These are phyloP conservation scores for Suillus placidus DNA, from an alignment of 768 basidiomycete genomes.

Conservation along the genomic window DNA sequence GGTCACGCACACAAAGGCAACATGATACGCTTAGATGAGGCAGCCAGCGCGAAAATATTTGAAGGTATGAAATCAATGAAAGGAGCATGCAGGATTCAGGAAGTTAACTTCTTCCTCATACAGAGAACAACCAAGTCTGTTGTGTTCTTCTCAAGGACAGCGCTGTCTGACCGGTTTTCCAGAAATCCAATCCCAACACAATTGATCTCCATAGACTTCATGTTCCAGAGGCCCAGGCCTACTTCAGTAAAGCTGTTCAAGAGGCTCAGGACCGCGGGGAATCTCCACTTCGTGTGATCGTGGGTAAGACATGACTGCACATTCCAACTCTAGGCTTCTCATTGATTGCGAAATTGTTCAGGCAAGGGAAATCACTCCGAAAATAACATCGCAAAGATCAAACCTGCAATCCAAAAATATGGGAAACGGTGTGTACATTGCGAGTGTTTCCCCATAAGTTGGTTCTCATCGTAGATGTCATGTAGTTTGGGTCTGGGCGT, in stretches of 20 bases:
- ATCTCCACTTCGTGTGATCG: slow-evolving; percentile 69
- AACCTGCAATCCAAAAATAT: slow-evolving; percentile 81
- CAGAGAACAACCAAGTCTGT: slow-evolving; percentile 12
- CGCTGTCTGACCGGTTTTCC: background rate
- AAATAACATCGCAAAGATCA: slow-evolving; percentile 74
- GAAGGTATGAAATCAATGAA: slow-evolving; percentile 49
- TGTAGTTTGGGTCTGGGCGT: slow-evolving; percentile 63
- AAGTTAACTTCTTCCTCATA: background rate
- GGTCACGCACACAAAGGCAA: slow-evolving; percentile 75
- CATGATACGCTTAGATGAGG: slow-evolving; percentile 72
- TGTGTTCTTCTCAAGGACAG: background rate
- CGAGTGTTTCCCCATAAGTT: background rate
- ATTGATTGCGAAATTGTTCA: slow-evolving; percentile 21
- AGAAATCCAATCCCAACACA: slow-evolving; percentile 53
- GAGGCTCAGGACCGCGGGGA: slow-evolving; percentile 59
- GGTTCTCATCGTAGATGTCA: background rate
- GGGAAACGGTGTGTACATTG: slow-evolving; percentile 61
- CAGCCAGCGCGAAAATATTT: slow-evolving; percentile 86
- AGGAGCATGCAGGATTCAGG: background rate
- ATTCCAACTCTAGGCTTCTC: no score
- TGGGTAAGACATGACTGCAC: slow-evolving; percentile 52
- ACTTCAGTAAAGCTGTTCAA: slow-evolving; percentile 66
- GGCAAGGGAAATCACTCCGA: slow-evolving; percentile 85
- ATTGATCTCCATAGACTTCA: slow-evolving; percentile 86
- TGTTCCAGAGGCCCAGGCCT: slow-evolving; percentile 82